Percentiles rank a stretch among this genome's conserved stretches.
Conservation (phyloP, 2,329 filamentous ascomycete genomes). For the Penicillium hesseltinei region DNA sequence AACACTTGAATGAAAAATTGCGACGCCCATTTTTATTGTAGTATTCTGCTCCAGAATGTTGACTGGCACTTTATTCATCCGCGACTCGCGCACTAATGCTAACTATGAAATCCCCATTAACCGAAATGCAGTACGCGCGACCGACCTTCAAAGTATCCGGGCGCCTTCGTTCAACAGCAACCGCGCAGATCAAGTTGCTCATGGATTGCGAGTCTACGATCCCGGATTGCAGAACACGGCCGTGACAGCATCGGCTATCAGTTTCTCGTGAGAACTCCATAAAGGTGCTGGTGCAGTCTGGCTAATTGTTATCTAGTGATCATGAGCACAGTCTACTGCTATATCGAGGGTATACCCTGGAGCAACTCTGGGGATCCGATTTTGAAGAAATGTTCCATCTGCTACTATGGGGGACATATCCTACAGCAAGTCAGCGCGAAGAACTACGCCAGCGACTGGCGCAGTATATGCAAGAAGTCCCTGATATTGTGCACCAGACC, state of each 20-base stretch:
- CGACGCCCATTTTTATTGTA: background rate
- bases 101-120: constrained; percentile 31
- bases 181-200: constrained; percentile 23
- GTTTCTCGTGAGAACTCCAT: constrained; percentile 28
- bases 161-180: constrained; percentile 13
- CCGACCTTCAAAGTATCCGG: constrained; percentile 31
- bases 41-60: constrained; percentile 8
- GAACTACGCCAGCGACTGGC: constrained; percentile 22
- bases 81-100: constrained; percentile 29
- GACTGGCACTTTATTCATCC: constrained; percentile 19
- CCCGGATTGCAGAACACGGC: constrained; percentile 37
- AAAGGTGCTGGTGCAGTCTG: background rate
- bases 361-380: constrained; percentile 31
- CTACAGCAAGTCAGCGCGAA: constrained; percentile 21
- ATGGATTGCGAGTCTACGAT: constrained; percentile 35
- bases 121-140: constrained; percentile 29
- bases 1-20: background rate
- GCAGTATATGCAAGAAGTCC: constrained; percentile 22
- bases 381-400: constrained; percentile 37
- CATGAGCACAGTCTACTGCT: constrained; percentile 28
- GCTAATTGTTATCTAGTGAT: constrained; percentile 23
- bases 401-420: constrained; percentile 31
- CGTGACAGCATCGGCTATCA: constrained; percentile 30
- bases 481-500: constrained; percentile 21
- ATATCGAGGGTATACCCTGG: constrained; percentile 30